phyloP scores from a whole-genome alignment of 331 rosid genomes.

The Malus hybrid region DNA sequence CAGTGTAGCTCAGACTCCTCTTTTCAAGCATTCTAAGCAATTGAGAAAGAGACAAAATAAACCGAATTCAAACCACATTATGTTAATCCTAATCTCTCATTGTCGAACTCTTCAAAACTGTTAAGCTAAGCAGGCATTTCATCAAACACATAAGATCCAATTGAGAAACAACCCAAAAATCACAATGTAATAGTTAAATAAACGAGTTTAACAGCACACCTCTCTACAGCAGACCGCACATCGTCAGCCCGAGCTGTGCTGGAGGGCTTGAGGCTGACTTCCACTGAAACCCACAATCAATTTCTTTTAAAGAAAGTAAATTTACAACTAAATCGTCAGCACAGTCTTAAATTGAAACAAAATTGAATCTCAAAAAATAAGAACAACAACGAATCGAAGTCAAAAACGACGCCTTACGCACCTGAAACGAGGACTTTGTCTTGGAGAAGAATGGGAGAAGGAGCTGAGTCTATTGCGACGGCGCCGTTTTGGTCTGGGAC shows the following conservation, averaged over 20 bases:
- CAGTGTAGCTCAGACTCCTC: constrained; percentile 81
- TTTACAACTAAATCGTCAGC: not conserved
- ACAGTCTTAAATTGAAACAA: not conserved
- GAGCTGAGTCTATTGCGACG: constrained; percentile 17
- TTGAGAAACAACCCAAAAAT: not conserved
- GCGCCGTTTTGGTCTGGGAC: constrained; percentile 32
- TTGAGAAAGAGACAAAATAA: not conserved
- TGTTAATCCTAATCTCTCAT: not conserved
- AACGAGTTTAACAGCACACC: constrained; percentile 20
- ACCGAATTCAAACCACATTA: not conserved
- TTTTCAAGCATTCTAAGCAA: constrained; percentile 81
- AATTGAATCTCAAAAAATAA: not conserved
- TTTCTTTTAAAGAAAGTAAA: not conserved
- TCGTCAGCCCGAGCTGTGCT: constrained; percentile 67
- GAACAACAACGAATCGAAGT: not conserved
- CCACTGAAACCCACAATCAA: constrained; percentile 36
- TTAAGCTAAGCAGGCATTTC: not conserved
- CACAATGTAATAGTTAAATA: not conserved
- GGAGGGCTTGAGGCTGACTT: constrained; percentile 72
- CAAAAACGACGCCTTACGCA: constrained; percentile 3
- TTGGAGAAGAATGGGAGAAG: constrained; percentile 24
- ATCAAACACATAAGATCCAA: not conserved
- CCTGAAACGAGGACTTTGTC: constrained; percentile 72
- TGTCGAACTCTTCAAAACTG: not conserved
- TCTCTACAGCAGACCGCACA: constrained; percentile 66